Evolutionary conservation across 2,329 filamentous ascomycete species (phyloP), one percentile per base, ranked within the genome.

Genomic region (Fusarium irregulare): DNA sequence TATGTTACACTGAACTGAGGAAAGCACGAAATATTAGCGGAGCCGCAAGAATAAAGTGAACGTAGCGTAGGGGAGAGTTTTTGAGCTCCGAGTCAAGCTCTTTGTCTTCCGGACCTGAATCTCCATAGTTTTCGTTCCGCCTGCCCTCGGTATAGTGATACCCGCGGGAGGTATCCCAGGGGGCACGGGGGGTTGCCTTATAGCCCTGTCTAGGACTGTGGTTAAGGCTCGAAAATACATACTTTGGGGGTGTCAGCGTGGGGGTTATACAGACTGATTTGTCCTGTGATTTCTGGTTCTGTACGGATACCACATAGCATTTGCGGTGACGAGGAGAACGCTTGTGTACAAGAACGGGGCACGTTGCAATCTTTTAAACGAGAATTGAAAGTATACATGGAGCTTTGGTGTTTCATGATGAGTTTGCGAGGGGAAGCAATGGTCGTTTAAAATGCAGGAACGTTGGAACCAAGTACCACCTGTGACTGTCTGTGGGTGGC

Each of bases 161-260:
- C 21, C 41, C 21, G 6, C 32, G 21, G 21, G 32, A 40, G 48
- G 32, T 53, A 27, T 28, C 20, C 6, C 34, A 53, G 34, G 23
- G 27, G 27, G 27, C 27, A 27, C 12, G 28, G 11, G 28, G n/a
- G 42, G 14, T 16, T 30, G 23, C 49, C 21, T 20, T 20, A 20
- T 34, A 25, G 18, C 23, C 34, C 16, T 64, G 23, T 18, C 34
- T 28, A 41, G 40, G 37, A 23, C 32, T 21, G 18, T 16, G 34
- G 18, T 25, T 46, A 27, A 18, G 34, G 21, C 46, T 55, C 7
- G 16, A 56, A 18, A 40, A 23, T 27, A 25, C 9, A 63, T 65
- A 20, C 9, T 57, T 65, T 47, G 53, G 53, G 62, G 60, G 59
- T 18, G 49, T 47, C 28, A n/a, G 42, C 60, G 62, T 67, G 64